These are phyloP conservation scores for Russula virescens DNA, from an alignment of 768 basidiomycete species.

Conservation along the genomic window DNA sequence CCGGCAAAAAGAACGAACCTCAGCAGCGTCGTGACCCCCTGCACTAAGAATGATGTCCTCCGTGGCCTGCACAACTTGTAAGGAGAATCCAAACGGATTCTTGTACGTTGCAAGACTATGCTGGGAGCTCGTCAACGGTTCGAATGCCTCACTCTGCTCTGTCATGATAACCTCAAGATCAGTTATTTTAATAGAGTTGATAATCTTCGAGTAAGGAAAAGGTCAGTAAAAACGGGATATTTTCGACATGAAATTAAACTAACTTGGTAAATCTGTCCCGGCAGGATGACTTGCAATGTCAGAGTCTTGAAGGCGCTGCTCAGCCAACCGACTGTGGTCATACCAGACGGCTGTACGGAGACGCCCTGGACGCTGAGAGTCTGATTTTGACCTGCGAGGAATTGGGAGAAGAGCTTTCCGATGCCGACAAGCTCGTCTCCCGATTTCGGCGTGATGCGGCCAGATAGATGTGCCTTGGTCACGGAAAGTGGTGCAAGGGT, in stretches of 20 bases:
- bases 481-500: slow-evolving; percentile 44
- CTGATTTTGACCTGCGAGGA: slow-evolving; percentile 56
- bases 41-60: slow-evolving; percentile 49
- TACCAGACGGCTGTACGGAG: slow-evolving; percentile 53
- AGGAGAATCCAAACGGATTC: slow-evolving; percentile 72
- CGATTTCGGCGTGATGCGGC: slow-evolving; percentile 57
- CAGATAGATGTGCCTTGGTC: slow-evolving; percentile 50
- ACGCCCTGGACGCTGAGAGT: slow-evolving; percentile 54
- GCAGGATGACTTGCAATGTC: slow-evolving; percentile 52
- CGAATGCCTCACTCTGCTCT: slow-evolving; percentile 48
- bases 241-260: neutral
- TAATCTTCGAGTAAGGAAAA: slow-evolving; percentile 38
- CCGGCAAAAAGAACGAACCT: slow-evolving; percentile 35
- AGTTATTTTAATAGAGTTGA: slow-evolving; percentile 54
- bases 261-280: slow-evolving; percentile 53
- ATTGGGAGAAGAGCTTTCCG: slow-evolving; percentile 61
- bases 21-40: slow-evolving; percentile 46
- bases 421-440: slow-evolving; percentile 48
- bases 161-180: slow-evolving; percentile 53
- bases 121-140: slow-evolving; percentile 53
- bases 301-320: slow-evolving; percentile 66
- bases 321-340: slow-evolving; percentile 52
- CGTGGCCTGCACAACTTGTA: slow-evolving; percentile 54
- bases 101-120: slow-evolving; percentile 52
- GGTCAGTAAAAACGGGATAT: neutral